Evolutionary conservation across 163 green algal species (phyloP), one percentile per base, ranked within the genome.

Genomic region (Scenedesmus sp.): DNA sequence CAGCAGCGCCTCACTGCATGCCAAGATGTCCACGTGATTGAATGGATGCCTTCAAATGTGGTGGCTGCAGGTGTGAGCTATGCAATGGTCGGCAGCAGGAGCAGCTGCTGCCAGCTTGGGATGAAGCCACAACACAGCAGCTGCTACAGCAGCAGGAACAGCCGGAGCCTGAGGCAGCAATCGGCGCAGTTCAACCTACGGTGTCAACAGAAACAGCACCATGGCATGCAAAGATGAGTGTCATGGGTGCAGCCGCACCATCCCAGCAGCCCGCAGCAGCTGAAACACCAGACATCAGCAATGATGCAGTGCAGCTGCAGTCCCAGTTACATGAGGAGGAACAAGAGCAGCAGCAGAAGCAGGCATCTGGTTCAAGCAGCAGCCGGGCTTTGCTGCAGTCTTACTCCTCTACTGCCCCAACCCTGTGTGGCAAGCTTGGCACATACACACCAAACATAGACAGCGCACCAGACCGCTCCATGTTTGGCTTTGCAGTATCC

Each of bases 381-480:
- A 84, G 77, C 62, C 16, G 62, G 10, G 62, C 2, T 5, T 15
- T 70, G 20, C 62, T 70, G 62, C 62, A 70, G 62, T 70, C 62
- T 15, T 70, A 2, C 62, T 70, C 62, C 20, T 70, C 62, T 18
- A 70, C 62, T 34, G 84, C 84, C 13, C 84, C 84, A 26, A 55
- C 57, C 7, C 26, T 64, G 26, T 89, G 84, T 26, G 84, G 84
- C 34, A 89, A 82, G 64, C 84, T 89, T 8, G 84, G 84, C 34
- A 83, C 84, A 54, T 89, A 89, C 62, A 20, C 64, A 10, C 84
- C 84, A 26, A 89, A 89, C 59, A 54, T 66, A 10, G 23, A 88
- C 56, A 64, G 8, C n/a, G 23, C 9, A 16, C 26, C 84, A 57
- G 62, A 89, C 62, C 26, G 84, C n/a, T 89, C 84, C 62, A 89